Evolutionary conservation across 768 basidiomycete genomes (phyloP), one percentile per base, ranked within the genome.

Genomic region (Lactarius sanguifluus): DNA sequence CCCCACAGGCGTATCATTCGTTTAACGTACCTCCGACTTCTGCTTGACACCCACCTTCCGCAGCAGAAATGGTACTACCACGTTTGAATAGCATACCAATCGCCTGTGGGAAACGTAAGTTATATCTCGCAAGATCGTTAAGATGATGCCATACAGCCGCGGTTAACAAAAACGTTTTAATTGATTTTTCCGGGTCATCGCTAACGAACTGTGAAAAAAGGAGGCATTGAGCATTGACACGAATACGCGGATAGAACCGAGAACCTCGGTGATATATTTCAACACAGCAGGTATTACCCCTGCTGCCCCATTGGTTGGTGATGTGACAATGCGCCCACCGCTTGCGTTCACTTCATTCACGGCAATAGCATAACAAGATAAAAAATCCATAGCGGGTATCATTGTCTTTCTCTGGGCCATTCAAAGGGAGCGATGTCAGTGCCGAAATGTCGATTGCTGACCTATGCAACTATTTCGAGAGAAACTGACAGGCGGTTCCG

Each of bases 61-160:
- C 95, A 16, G 96, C 96, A 57, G 91, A 92, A 59, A 98, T 97
- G 2, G 96, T 96, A 68, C 93, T 94, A n/a, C 95, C 94, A 66
- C 96, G 86, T 75, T 98, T 98, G 81, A 94, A 96, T 38, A 97
- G 79, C 95, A 97, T 97, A 18, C 96, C 94, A 61, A 96, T 78
- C 10, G 95, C 90, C 90, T 92, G 62, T 58, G 25, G 69, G 59
- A 47, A 30, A 20, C 57, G 60, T 52, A 69, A 66, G 61, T 69
- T 28, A 47, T 52, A 47, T 59, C 40, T 30, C 59, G 43, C 40
- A 38, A 58, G 58, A 64, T 65, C 40, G 62, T 5, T 30, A 68
- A 25, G 47, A 41, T n/a, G 50, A 52, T n/a, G 41, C 80, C 86
- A 70, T 73, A 92, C 93, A 61, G 92, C 81, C 57, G 94, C 92